A percentile compares a stretch with the other conserved stretches of the same genome.
phyloP scores from a whole-genome alignment of 306 rosid species.

The Prunus davidiana region DNA sequence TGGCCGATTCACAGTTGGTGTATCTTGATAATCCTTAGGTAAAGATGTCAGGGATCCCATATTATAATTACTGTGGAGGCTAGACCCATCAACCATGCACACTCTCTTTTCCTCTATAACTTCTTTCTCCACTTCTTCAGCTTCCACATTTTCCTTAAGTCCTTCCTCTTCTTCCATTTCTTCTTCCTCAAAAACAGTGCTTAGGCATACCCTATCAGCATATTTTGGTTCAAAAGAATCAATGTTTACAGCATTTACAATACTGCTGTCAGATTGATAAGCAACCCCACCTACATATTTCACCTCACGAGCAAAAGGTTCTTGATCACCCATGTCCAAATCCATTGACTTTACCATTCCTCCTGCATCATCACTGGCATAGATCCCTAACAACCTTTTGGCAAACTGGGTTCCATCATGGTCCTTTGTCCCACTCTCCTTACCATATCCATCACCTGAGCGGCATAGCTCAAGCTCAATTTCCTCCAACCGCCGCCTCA shows the following conservation, averaged over 20 bases:
- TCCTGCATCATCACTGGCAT: conserved; percentile 66
- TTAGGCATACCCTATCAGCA: conserved; percentile 55
- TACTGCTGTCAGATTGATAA: conserved; percentile 34
- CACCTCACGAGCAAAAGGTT: conserved; percentile 52
- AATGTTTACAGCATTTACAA: conserved; percentile 29
- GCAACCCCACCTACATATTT: conserved; percentile 34
- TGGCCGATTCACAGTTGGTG: too few species aligned
- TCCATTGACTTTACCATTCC: conserved; percentile 90
- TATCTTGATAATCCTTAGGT: too few species aligned
- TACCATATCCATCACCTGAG: conserved; percentile 36
- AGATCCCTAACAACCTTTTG: conserved; percentile 57
- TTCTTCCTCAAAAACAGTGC: conserved; percentile 78
- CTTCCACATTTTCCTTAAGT: conserved; percentile 44
- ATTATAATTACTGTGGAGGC: background rate
- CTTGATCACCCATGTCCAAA: conserved; percentile 90
- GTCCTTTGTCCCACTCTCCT: conserved; percentile 43
- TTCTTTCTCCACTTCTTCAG: conserved; percentile 73
- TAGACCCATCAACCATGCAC: conserved; percentile 41
- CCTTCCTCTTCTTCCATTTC: conserved; percentile 61
- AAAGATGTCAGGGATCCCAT: background rate
- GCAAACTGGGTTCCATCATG: conserved; percentile 62
- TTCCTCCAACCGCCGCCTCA: conserved; percentile 52
- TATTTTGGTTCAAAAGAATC: conserved; percentile 39
- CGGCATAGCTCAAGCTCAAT: conserved; percentile 60
- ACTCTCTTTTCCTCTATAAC: conserved; percentile 83